A percentile compares a stretch with the other conserved stretches of the same genome.
phyloP scores from a whole-genome alignment of 2,329 filamentous ascomycete species.

The Colletotrichum sp. region DNA sequence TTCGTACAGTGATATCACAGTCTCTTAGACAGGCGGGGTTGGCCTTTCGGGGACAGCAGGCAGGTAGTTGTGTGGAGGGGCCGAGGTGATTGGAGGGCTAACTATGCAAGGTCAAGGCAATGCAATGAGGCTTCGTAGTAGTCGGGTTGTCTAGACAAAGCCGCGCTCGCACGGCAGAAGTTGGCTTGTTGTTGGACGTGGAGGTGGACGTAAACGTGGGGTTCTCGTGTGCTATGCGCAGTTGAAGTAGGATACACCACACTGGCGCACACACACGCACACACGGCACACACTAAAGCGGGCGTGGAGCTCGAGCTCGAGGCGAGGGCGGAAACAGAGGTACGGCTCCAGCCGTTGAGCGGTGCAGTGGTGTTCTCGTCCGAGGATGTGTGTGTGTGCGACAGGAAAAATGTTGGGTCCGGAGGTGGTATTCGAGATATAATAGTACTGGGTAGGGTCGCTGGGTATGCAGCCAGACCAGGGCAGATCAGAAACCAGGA shows the following conservation, averaged over 20 bases:
- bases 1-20: conserved; percentile 8
- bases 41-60: not conserved
- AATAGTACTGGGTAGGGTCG: conserved; percentile 12
- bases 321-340: not conserved
- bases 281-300: not conserved
- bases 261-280: not conserved
- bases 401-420: not conserved
- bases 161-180: conserved; percentile 9
- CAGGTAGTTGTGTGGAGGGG: not conserved
- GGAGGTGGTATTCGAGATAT: conserved; percentile 18
- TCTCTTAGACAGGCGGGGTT: not conserved
- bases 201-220: not conserved
- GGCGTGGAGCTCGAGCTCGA: conserved; percentile 14
- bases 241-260: conserved; percentile 10
- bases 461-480: conserved; percentile 17
- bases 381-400: conserved; percentile 5
- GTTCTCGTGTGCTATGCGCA: conserved; percentile 4
- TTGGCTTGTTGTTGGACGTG: not conserved
- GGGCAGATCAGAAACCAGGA: conserved; percentile 11
- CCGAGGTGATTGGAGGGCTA: not conserved
- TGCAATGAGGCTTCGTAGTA: not conserved
- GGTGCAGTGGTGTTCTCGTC: conserved; percentile 7
- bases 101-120: conserved; percentile 1
- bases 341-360: conserved; percentile 17
- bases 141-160: not conserved